Conservation (phyloP, 345 rosid genomes). For the Syzygium aqueum region DNA sequence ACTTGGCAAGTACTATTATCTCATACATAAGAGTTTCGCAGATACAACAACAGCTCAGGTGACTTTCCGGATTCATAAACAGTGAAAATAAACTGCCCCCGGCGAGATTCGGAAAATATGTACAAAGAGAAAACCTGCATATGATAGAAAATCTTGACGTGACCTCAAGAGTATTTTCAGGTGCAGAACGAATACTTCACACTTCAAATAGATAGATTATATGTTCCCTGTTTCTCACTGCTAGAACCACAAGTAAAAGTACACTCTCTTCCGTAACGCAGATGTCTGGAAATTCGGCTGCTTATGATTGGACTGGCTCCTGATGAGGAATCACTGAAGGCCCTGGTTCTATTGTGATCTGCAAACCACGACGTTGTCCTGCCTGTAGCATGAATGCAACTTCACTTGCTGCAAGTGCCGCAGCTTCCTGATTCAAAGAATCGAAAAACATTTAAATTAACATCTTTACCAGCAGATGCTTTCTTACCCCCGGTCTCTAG, state of each 20-base stretch:
- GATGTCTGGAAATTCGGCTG: background rate
- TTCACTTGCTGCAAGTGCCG: slow-evolving; percentile 79
- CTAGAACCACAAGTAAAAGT: background rate
- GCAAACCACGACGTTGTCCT: slow-evolving; percentile 66
- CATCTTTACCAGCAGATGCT: background rate
- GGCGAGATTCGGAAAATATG: background rate
- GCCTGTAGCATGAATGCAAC: slow-evolving; percentile 89
- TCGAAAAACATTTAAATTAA: background rate
- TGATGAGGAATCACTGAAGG: slow-evolving; percentile 31
- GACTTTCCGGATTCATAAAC: background rate
- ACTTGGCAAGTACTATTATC: background rate
- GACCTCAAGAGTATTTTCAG: background rate
- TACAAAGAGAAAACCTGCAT: background rate
- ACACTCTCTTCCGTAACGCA: background rate
- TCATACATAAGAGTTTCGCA: background rate
- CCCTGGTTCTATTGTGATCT: slow-evolving; percentile 60
- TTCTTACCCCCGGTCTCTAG: background rate
- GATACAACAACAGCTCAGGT: background rate
- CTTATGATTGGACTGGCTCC: slow-evolving; percentile 29
- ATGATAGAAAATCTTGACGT: background rate
- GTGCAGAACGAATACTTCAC: background rate
- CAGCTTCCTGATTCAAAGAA: slow-evolving; percentile 59
- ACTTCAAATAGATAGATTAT: background rate
- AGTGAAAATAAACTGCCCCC: background rate
- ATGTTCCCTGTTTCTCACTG: background rate